A percentile compares a stretch with the other conserved stretches of the same genome.
phyloP scores from a whole-genome alignment of 495 filamentous ascomycete species.

The Chlorociboria aeruginascens region DNA sequence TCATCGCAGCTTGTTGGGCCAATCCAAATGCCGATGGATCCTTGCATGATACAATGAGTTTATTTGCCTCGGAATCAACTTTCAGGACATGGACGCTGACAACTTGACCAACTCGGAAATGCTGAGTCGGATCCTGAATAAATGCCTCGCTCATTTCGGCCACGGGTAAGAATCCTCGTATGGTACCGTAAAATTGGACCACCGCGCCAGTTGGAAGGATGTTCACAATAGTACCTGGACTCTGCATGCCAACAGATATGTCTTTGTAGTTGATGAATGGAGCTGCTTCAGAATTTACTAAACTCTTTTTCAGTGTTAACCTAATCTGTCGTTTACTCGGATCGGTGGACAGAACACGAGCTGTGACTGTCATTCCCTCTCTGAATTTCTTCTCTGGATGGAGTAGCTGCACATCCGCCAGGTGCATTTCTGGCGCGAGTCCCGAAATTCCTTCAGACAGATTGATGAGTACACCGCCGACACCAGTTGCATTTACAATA shows the following conservation, averaged over 20 bases:
- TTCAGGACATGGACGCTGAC: slow-evolving; percentile 75
- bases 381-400: slow-evolving; percentile 94
- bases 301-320: slow-evolving; percentile 87
- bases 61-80: slow-evolving; percentile 55
- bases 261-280: slow-evolving; percentile 65
- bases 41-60: slow-evolving; percentile 86
- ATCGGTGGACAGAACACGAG: slow-evolving; percentile 72
- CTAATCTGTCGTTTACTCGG: slow-evolving; percentile 63
- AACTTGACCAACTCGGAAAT: slow-evolving; percentile 83
- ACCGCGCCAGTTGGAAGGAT: slow-evolving; percentile 68
- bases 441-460: slow-evolving; percentile 79
- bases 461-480: slow-evolving; percentile 70
- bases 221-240: slow-evolving; percentile 74
- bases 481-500: slow-evolving; percentile 56
- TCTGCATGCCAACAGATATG: slow-evolving; percentile 56
- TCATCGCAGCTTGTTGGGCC: slow-evolving; percentile 62
- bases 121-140: slow-evolving; percentile 76
- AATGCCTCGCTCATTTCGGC: slow-evolving; percentile 97
- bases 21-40: slow-evolving; percentile 65
- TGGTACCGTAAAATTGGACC: slow-evolving; percentile 79
- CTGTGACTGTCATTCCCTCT: slow-evolving; percentile 72
- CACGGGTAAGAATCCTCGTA: slow-evolving; percentile 78
- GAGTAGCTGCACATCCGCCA: slow-evolving; percentile 76
- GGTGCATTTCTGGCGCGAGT: slow-evolving; percentile 74
- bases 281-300: slow-evolving; percentile 73